Base-by-base conservation (phyloP, 75 land plant species). In the Selaginella moellendorffii region DNA sequence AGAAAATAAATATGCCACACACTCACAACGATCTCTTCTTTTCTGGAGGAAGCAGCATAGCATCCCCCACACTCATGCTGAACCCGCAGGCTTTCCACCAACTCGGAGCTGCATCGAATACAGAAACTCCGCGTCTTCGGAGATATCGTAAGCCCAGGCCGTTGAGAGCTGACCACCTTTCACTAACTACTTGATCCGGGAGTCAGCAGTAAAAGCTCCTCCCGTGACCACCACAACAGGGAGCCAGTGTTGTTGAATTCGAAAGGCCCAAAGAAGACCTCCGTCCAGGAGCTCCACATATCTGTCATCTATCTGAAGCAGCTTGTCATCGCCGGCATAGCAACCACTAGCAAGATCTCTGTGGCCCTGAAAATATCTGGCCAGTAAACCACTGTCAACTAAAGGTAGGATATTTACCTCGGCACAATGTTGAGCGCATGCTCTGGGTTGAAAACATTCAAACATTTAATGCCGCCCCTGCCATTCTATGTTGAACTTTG, bases 51-150 rank as follows among this genome's bases (percentile, higher is more conserved):
- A n/a, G n/a, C n/a, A n/a, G n/a, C n/a, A n/a, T n/a, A n/a, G n/a
- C n/a, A n/a, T n/a, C n/a, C n/a, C n/a, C n/a, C n/a, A n/a, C n/a
- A n/a, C n/a, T n/a, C n/a, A n/a, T n/a, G n/a, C 72, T 27, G 99
- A 95, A 27, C 99, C 91, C 14, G 79, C 80, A 54, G 99, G 99
- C 72, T 90, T 86, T 22, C 99, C 99, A 17, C 99, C 96, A 5
- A 80, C 72, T 0, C 90, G 76, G n/a, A 95, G 71, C 46, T 73
- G 82, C 86, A 90, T 86, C 2, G 91, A 83, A 63, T 80, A 80
- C 29, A 90, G 27, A 80, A 29, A 73, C 81, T 63, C 72, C 69
- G 71, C 83, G 65, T 87, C 84, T 20, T 74, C 73, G 52, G 84
- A 66, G 42, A 95, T 80, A 61, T 80, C 80, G 69, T 72, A 82